Evolutionary conservation across 345 rosid species (phyloP), one percentile per base, ranked within the genome.

Genomic region (Chamaenerion angustifolium): DNA sequence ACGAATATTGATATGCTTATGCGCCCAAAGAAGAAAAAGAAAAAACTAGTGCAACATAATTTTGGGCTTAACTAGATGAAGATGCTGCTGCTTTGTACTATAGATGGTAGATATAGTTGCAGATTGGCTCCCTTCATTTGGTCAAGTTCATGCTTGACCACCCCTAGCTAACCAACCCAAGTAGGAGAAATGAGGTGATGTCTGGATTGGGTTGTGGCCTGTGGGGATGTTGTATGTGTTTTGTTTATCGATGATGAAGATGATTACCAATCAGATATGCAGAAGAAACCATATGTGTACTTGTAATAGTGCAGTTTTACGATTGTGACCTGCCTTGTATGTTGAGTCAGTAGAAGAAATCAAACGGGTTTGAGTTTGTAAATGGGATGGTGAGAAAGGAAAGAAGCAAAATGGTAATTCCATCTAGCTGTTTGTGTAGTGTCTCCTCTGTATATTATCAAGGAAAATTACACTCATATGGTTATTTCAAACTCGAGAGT

Each of bases 1-100:
- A n/a, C 42, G 11, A 27, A 40, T 35, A 12, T 18, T 6, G 19
- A 35, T 14, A 16, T 14, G 43, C 40, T 50, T 35, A 17, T 42
- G 10, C 14, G 35, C 18, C 54, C 54, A 15, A 35, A 50, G 54
- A 50, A 50, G 54, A 50, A 50, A 11, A 27, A n/a, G 54, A 50
- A 27, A 42, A 27, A 25, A 19, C 27, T 16, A 31, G 25, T 18
- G 51, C 42, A 35, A 50, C 19, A 50, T 18, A 50, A 15, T 35
- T 14, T 50, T 50, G 42, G 18, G 53, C 42, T 31, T 5, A 31
- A 31, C 37, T 31, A 31, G 37, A 31, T 31, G 37, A 31, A 35
- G 11, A 23, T 6, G 52, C 10, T 6, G 16, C 40, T 48, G 37
- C 10, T 21, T 40, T 11, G 13, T 47, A 18, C 12, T 48, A 17